Conservation (phyloP, 305 asterid species). For the Fraxinus ornus region DNA sequence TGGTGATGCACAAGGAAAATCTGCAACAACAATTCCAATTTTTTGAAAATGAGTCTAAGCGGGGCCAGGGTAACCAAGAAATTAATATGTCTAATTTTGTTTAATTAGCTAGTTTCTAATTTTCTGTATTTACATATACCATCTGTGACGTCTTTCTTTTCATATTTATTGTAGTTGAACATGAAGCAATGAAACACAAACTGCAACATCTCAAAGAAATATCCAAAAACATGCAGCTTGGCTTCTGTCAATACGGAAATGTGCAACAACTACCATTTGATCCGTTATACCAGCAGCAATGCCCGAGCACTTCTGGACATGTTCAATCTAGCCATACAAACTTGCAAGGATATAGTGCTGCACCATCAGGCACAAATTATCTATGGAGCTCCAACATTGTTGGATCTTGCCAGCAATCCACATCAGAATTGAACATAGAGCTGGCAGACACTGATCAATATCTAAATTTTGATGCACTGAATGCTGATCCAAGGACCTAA, state of each 20-base stretch:
- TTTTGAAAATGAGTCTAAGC: not conserved
- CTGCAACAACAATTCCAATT: constrained; percentile 12
- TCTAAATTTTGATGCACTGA: constrained; percentile 16
- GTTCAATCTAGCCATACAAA: not conserved
- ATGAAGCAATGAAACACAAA: constrained; percentile 24
- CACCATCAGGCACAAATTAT: not conserved
- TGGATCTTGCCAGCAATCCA: not conserved
- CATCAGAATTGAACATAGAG: constrained; percentile 7
- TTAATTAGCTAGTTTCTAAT: not conserved
- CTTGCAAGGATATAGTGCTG: not conserved
- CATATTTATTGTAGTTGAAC: constrained; percentile 15
- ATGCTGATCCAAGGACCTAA: not conserved
- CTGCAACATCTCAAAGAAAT: constrained; percentile 27
- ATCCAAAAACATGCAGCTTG: not conserved
- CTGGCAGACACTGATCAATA: constrained; percentile 1
- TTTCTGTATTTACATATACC: not conserved
- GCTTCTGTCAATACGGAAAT: not conserved
- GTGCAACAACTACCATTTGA: not conserved
- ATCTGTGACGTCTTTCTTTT: not conserved
- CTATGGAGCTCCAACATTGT: not conserved
- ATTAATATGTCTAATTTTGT: not conserved
- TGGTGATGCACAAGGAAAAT: constrained; percentile 10
- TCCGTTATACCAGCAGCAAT: not conserved
- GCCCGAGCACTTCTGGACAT: not conserved
- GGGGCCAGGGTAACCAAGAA: constrained; percentile 12